Percentiles rank a stretch among this genome's conserved stretches.
Evolutionary conservation across 1,284 basidiomycete species (phyloP).

Genomic region (Cryptococcus sp.): DNA sequence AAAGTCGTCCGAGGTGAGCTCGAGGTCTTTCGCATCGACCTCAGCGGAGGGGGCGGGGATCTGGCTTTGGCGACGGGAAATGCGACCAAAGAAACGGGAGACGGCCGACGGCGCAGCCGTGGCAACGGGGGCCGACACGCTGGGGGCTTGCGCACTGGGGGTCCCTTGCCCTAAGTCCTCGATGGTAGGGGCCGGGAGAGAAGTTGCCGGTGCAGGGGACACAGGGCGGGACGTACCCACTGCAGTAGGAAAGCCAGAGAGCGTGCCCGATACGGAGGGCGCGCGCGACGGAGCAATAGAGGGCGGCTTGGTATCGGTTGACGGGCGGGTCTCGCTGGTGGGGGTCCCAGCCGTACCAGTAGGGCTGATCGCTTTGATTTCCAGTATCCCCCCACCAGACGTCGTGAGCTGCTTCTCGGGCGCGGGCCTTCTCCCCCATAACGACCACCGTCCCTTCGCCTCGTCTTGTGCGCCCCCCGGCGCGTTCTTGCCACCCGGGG

Average conservation of each 20-base stretch:
- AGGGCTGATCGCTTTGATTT: conserved; percentile 34
- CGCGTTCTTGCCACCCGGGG: background rate
- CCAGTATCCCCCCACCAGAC: conserved; percentile 45
- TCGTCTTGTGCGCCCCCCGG: conserved; percentile 11
- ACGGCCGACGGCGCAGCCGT: conserved; percentile 38
- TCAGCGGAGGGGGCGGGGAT: conserved; percentile 2
- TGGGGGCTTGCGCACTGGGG: background rate
- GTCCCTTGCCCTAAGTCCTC: background rate
- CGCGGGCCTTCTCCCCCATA: conserved; percentile 41
- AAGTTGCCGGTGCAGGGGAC: conserved; percentile 11
- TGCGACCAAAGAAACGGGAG: conserved; percentile 45
- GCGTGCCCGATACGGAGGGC: conserved; percentile 1
- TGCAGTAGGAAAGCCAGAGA: no score
- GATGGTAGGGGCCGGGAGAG: conserved; percentile 1
- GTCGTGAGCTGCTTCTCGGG: conserved; percentile 40
- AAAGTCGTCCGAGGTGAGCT: conserved; percentile 47
- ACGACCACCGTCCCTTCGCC: conserved; percentile 35
- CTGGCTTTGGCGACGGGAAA: conserved; percentile 23
- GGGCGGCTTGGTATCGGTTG: conserved; percentile 2
- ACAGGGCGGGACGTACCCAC: conserved; percentile 6
- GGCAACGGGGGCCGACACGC: conserved; percentile 1
- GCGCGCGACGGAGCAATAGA: conserved; percentile 12
- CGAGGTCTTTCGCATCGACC: conserved; percentile 34
- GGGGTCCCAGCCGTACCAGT: conserved; percentile 1
- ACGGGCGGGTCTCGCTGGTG: conserved; percentile 3